phyloP scores from a whole-genome alignment of 371 early-diverging fungal genomes.

The Paramicrosporidium saccamoebae region DNA sequence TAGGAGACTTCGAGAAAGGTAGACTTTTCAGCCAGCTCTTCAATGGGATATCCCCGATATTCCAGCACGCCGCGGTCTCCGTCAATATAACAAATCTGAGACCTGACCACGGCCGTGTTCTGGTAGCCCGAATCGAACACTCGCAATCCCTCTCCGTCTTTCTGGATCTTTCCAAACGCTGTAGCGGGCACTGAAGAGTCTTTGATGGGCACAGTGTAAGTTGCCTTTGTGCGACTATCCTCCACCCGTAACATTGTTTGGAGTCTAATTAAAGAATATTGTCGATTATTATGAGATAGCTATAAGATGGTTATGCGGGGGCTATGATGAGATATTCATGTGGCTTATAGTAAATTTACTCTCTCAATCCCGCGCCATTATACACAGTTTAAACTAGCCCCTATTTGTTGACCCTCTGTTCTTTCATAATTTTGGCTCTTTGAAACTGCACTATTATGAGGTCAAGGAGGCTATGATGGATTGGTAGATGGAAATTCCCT shows the following conservation, averaged over 20 bases:
- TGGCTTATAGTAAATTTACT: too few relatives aligned
- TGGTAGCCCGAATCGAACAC: constrained; percentile 7
- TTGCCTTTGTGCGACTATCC: constrained; percentile 10
- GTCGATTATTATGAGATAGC: too few relatives aligned
- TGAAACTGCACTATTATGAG: too few relatives aligned
- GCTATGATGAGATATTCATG: too few relatives aligned
- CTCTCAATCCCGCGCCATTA: too few relatives aligned
- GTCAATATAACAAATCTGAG: constrained; percentile 16
- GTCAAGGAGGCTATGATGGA: constrained; percentile 10
- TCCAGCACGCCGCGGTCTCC: constrained; percentile 16
- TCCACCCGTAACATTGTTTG: too few relatives aligned
- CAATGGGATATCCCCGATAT: constrained; percentile 13
- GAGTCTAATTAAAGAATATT: too few relatives aligned
- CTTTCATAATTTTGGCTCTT: too few relatives aligned
- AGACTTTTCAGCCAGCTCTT: constrained; percentile 10
- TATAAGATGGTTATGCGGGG: too few relatives aligned
- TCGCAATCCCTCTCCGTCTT: constrained; percentile 2
- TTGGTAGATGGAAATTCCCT: constrained; percentile 24
- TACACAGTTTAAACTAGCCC: too few relatives aligned
- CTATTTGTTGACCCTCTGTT: too few relatives aligned
- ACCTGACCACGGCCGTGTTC: constrained; percentile 18
- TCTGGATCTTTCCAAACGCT: constrained; percentile 3
- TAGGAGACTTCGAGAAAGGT: constrained; percentile 11
- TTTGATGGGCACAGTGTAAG: constrained; percentile 7
- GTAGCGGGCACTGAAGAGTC: constrained; percentile 6